phyloP scores from a whole-genome alignment of 2,329 filamentous ascomycete genomes.

The Metarhizium rileyi region DNA sequence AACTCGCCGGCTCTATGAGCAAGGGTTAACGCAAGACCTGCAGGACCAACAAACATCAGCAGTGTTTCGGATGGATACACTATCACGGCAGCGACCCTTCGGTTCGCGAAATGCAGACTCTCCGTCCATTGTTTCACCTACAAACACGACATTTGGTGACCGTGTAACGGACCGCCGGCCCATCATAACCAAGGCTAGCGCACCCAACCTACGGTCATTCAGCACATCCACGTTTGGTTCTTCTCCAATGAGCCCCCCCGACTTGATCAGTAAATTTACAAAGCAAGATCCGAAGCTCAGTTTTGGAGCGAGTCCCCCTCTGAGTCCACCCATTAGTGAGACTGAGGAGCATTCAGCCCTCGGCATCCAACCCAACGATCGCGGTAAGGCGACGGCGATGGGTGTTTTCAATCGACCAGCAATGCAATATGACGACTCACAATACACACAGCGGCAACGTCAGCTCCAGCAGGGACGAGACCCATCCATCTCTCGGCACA shows the following conservation, averaged over 20 bases:
- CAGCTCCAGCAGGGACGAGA: conserved; percentile 71
- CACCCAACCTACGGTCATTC: conserved; percentile 55
- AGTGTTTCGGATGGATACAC: conserved; percentile 68
- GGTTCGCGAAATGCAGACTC: conserved; percentile 42
- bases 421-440: conserved; percentile 72
- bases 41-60: conserved; percentile 73
- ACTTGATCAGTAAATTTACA: conserved; percentile 27
- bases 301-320: conserved; percentile 26
- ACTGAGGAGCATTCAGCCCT: conserved; percentile 56
- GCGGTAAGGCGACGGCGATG: conserved; percentile 69
- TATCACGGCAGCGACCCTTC: conserved; percentile 53
- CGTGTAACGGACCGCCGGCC: conserved; percentile 36
- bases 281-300: conserved; percentile 21
- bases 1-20: conserved; percentile 70
- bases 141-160: conserved; percentile 32
- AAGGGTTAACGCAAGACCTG: conserved; percentile 67
- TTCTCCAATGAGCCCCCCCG: conserved; percentile 27
- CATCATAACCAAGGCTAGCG: conserved; percentile 49
- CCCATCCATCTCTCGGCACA: conserved; percentile 39
- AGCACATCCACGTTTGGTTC: conserved; percentile 36
- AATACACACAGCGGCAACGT: conserved; percentile 72
- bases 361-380: conserved; percentile 63
- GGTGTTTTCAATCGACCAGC: conserved; percentile 57
- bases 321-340: conserved; percentile 57
- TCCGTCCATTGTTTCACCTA: conserved; percentile 34